phyloP scores from a whole-genome alignment of 805 yeast genomes.

The Saccharomycopsis synnaedendra region DNA sequence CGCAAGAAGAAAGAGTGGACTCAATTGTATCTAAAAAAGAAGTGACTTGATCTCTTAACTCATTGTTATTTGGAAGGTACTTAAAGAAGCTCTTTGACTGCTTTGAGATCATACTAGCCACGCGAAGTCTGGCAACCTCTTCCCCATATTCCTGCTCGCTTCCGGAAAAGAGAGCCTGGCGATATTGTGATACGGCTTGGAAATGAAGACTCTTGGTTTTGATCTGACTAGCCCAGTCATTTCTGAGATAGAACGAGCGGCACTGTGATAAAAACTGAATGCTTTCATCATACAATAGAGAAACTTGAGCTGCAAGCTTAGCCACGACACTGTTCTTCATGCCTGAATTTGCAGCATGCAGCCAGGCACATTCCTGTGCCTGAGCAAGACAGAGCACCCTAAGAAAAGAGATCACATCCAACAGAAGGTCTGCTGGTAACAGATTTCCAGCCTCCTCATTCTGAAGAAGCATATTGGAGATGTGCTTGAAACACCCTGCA shows the following conservation, averaged over 20 bases:
- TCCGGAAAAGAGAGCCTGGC: conserved; percentile 42
- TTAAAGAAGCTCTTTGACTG: conserved; percentile 29
- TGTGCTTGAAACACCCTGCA: conserved; percentile 50
- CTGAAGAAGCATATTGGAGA: conserved; percentile 19
- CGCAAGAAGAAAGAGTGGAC: conserved; percentile 40
- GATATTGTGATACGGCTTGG: conserved; percentile 55
- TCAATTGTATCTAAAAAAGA: conserved; percentile 37
- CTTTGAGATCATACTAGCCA: conserved; percentile 29
- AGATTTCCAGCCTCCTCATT: conserved; percentile 6
- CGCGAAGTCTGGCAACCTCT: conserved; percentile 48
- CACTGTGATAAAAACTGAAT: conserved; percentile 34
- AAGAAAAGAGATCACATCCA: conserved; percentile 39
- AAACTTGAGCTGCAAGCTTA: conserved; percentile 51
- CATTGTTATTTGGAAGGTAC: conserved; percentile 25
- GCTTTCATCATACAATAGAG: conserved; percentile 42
- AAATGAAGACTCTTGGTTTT: conserved; percentile 55
- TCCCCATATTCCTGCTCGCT: conserved; percentile 51
- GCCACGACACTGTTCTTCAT: conserved; percentile 53
- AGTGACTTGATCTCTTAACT: conserved; percentile 39
- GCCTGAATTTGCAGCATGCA: conserved; percentile 40
- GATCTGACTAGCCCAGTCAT: conserved; percentile 58
- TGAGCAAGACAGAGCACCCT: conserved; percentile 57
- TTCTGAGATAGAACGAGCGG: conserved; percentile 22
- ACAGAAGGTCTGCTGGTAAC: conserved; percentile 20
- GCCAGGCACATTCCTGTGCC: conserved; percentile 84